Evolutionary conservation across 805 yeast species (phyloP).

Genomic region (Zygosaccharomyces kombuchaensis): DNA sequence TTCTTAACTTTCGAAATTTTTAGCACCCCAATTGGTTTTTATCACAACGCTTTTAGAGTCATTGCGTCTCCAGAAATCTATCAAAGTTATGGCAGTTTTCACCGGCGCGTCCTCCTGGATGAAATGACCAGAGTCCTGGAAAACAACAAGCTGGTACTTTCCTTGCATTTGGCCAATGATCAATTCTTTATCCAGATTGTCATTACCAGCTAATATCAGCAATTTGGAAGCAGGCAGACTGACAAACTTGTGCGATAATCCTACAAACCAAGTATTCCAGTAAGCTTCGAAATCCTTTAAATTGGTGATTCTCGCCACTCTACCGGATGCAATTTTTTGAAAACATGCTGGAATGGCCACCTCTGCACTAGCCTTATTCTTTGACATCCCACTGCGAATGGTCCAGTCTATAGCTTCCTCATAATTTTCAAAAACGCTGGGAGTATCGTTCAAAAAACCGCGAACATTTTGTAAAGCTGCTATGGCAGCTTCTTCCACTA

Average conservation of each 20-base stretch:
- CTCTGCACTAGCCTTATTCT: conserved; percentile 57
- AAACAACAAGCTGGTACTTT: conserved; percentile 80
- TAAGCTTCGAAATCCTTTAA: conserved; percentile 54
- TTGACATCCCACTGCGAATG: conserved; percentile 48
- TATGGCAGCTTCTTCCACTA: conserved; percentile 90
- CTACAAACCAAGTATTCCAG: conserved; percentile 84
- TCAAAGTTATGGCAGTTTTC: conserved; percentile 53
- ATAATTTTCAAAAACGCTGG: conserved; percentile 49
- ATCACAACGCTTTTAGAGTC: conserved; percentile 35
- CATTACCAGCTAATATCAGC: conserved; percentile 82
- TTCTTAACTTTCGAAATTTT: conserved; percentile 1
- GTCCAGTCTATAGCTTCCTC: conserved; percentile 81
- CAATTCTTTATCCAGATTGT: conserved; percentile 75
- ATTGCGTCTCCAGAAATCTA: conserved; percentile 45
- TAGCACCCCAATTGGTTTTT: conserved; percentile 39
- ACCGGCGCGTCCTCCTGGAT: conserved; percentile 88
- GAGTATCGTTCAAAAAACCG: conserved; percentile 59
- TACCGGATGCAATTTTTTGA: conserved; percentile 19
- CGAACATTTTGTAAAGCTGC: conserved; percentile 65
- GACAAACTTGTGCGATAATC: conserved; percentile 54
- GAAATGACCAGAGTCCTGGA: conserved; percentile 83
- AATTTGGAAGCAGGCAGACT: conserved; percentile 56
- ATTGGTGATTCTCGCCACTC: conserved; percentile 59
- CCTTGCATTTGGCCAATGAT: conserved; percentile 99
- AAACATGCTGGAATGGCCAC: conserved; percentile 76